These are phyloP conservation scores for Penicillium cataractarum DNA, from an alignment of 495 filamentous ascomycete species.

Conservation along the genomic window DNA sequence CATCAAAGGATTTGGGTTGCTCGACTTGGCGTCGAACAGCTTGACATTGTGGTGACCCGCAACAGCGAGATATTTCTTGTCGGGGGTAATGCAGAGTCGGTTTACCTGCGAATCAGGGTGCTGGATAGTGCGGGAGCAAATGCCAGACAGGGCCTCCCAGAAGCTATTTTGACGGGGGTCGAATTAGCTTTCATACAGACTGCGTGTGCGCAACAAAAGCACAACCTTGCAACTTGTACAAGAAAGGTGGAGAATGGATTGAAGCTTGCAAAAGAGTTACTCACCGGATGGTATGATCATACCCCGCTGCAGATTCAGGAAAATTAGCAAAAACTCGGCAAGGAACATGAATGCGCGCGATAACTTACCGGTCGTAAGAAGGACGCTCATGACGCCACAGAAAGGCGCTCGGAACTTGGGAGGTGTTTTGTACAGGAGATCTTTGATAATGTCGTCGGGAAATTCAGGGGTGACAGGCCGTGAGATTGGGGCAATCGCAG, in stretches of 20 bases:
- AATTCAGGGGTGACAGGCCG: neutral
- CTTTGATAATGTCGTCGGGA: neutral
- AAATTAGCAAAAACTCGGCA: conserved; percentile 34
- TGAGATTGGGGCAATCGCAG: neutral
- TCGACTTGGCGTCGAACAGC: conserved; percentile 96
- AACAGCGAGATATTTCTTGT: conserved; percentile 93
- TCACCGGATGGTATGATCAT: conserved; percentile 98
- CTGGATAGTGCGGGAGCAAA: conserved; percentile 96
- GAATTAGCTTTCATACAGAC: neutral
- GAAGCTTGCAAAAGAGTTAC: conserved; percentile 20
- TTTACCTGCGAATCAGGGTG: conserved; percentile 98
- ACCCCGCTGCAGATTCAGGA: conserved; percentile 70
- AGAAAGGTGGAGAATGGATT: neutral
- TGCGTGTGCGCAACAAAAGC: no score
- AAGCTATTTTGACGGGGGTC: conserved; percentile 59
- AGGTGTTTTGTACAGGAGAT: neutral
- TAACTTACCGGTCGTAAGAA: conserved; percentile 78
- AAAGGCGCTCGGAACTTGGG: neutral
- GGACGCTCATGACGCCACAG: conserved; percentile 69
- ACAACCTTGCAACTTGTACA: neutral
- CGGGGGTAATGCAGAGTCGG: conserved; percentile 95
- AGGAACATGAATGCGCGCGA: conserved; percentile 21
- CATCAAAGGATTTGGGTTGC: conserved; percentile 88
- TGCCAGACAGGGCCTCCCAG: conserved; percentile 97
- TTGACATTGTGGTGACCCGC: conserved; percentile 95